Percentiles rank a stretch among this genome's conserved stretches.
Conservation (phyloP, 805 yeast species). For the Cyberlindnera japonica region DNA sequence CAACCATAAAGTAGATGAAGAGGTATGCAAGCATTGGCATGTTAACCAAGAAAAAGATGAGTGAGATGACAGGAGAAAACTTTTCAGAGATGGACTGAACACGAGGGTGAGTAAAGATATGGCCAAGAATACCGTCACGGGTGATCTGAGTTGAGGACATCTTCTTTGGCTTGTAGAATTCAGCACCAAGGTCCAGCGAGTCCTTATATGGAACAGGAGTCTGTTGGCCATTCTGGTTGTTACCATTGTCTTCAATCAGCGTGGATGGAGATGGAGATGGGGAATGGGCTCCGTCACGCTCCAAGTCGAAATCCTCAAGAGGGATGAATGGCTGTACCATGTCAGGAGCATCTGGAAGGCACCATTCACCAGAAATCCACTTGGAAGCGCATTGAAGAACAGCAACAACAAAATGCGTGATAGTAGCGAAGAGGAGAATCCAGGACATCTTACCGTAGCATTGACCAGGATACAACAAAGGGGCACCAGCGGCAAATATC, state of each 20-base stretch:
- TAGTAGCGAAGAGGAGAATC: conserved; percentile 50
- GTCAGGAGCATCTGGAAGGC: conserved; percentile 9
- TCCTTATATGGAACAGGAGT: conserved; percentile 25
- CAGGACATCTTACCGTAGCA: conserved; percentile 66
- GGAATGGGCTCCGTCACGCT: conserved; percentile 13
- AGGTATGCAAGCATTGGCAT: conserved; percentile 63
- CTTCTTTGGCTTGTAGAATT: conserved; percentile 8
- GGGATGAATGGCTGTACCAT: conserved; percentile 27
- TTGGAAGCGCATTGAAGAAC: conserved; percentile 43
- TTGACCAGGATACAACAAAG: conserved; percentile 71
- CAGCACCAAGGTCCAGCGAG: conserved; percentile 23
- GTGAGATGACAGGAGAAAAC: conserved; percentile 25
- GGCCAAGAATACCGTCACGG: conserved; percentile 34
- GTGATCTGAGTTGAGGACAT: conserved; percentile 11
- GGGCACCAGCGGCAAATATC: conserved; percentile 55
- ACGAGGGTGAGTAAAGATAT: conserved; percentile 32
- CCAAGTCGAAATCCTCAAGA: conserved; percentile 28
- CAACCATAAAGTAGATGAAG: conserved; percentile 50
- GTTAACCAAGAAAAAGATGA: conserved; percentile 50
- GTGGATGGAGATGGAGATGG: conserved; percentile 25
- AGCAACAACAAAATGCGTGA: conserved; percentile 54
- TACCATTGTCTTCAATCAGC: conserved; percentile 18
- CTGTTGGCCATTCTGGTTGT: conserved; percentile 1
- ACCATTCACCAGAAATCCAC: conserved; percentile 35
- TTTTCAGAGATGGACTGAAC: conserved; percentile 23